Base-by-base conservation (phyloP, 345 rosid species). In the Eucalyptus tenuipes region DNA sequence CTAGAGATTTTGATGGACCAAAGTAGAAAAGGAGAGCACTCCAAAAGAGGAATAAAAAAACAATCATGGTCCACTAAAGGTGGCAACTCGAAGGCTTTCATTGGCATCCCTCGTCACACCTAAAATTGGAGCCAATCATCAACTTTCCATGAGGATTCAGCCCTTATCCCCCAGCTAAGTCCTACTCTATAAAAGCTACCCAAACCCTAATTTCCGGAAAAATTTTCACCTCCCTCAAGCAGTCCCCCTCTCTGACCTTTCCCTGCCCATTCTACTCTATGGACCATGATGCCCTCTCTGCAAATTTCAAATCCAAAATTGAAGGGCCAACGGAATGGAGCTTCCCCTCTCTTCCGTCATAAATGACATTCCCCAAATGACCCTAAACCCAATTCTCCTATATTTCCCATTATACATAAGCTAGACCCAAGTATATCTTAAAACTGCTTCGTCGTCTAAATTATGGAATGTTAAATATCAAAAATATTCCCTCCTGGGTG, bases 371-470 rank as follows among this genome's bases (percentile, higher is more conserved):
- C 14, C 82, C 82, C 10, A 10, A 10, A 10, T 11, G 27, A 10
- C 27, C 45, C 45, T 3, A 37, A 37, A 18, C 47, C 7, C 24
- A 20, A 10, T 37, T 71, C 82, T 71, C 82, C 45, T 37, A 18
- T 10, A 18, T 20, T 71, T 37, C 7, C 6, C 14, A 37, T 5
- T 37, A 10, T 10, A 5, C 13, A 52, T 2, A 10, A 52, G 25
- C 10, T 52, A 25, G 10, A 52, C 25, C 12, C 0, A 0, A 8
- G 25, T 2, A 7, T 52, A 22, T 52, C 20, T 52, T 52, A 52
- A 3, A 52, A 52, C 10, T 52, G 0, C 0, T 52, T 52, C 3
- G 57, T 8, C 0, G 10, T 20, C 3, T 52, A 5, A 52, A 52
- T 18, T 52, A 2, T 18, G 22, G 0, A 52, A 52, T 0, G 2